Percentiles rank a stretch among this genome's conserved stretches.
phyloP scores from a whole-genome alignment of 768 basidiomycete species.

The Suillus americanus region DNA sequence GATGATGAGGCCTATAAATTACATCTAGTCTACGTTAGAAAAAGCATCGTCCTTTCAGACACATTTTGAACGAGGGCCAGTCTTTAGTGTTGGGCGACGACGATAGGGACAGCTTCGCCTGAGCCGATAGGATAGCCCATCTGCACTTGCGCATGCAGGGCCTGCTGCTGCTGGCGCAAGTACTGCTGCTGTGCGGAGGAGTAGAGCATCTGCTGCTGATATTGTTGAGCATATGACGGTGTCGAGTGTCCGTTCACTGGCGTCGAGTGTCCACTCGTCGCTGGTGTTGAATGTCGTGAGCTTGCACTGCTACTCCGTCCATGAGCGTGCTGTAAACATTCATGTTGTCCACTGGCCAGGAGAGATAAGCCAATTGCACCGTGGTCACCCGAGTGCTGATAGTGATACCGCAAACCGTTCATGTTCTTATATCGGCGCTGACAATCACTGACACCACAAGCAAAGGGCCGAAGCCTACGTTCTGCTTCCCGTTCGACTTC shows the following conservation, averaged over 20 bases:
- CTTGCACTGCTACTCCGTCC: conserved; percentile 29
- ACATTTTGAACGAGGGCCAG: not conserved
- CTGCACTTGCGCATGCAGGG: conserved; percentile 29
- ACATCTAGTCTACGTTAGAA: conserved; percentile 6
- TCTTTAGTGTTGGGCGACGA: not conserved
- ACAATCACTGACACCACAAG: conserved; percentile 86
- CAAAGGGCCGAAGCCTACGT: conserved; percentile 77
- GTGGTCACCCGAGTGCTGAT: conserved; percentile 95
- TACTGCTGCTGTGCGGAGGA: conserved; percentile 38
- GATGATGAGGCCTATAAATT: not conserved
- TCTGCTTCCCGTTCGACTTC: conserved; percentile 86
- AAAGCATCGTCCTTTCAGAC: not conserved
- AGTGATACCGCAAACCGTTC: conserved; percentile 96
- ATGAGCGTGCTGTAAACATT: conserved; percentile 42
- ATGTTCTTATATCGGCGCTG: conserved; percentile 95
- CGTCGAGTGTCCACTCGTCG: conserved; percentile 31
- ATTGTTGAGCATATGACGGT: conserved; percentile 32
- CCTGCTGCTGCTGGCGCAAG: conserved; percentile 34
- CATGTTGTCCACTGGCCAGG: conserved; percentile 73
- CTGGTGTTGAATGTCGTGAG: conserved; percentile 33
- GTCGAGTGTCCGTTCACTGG: conserved; percentile 30
- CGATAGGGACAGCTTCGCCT: not conserved
- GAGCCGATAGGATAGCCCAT: conserved; percentile 19
- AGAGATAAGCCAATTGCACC: conserved; percentile 85
- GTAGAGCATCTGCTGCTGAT: conserved; percentile 38